Base-by-base conservation (phyloP, 1,284 basidiomycete species). In the Chiua sp. region DNA sequence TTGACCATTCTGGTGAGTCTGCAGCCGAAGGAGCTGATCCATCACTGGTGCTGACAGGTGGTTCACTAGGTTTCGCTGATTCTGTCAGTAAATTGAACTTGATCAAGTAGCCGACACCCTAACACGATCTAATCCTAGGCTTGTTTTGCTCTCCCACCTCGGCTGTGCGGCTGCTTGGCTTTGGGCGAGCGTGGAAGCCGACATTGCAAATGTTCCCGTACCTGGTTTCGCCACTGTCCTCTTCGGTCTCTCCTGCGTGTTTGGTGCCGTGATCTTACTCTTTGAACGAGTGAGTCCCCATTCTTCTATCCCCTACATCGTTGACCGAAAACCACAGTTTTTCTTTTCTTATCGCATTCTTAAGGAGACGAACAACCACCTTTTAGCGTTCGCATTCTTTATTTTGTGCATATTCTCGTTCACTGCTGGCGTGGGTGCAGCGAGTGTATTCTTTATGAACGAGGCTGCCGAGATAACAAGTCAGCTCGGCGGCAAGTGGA, bases 301-400 rank as follows among this genome's bases (percentile, higher is more conserved):
- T 51, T 23, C 28, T 37, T 26, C 8, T 10, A 32, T 18, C n/a
- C 37, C 22, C n/a, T 47, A 26, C 16, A 6, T 5, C 20, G 23
- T 18, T 57, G 33, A 67, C 55, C 15, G 18, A 39, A 32, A 35
- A 32, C 4, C 4, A 1, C 55, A 69, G 67, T 61, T 54, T 59
- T 72, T 70, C 60, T 72, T 72, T 53, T 47, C 70, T n/a, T 46
- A 50, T 32, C 66, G 55, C 20, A 59, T 69, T 32, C 49, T 68
- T 30, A 55, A 47, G 56, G 26, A 53, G 5, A 68, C 68, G 50
- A 39, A 61, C 15, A 70, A 59, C 23, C 60, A 66, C 22, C 3
- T 64, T 4, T 47, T 72, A 26, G 48, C 57, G 33, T 60, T 68
- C 10, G 8, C 53, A 22, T 55, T 61, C 37, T 63, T 68, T 15